Evolutionary conservation across 305 asterid species (phyloP), one percentile per base, ranked within the genome.

Genomic region (Fraxinus sp.): DNA sequence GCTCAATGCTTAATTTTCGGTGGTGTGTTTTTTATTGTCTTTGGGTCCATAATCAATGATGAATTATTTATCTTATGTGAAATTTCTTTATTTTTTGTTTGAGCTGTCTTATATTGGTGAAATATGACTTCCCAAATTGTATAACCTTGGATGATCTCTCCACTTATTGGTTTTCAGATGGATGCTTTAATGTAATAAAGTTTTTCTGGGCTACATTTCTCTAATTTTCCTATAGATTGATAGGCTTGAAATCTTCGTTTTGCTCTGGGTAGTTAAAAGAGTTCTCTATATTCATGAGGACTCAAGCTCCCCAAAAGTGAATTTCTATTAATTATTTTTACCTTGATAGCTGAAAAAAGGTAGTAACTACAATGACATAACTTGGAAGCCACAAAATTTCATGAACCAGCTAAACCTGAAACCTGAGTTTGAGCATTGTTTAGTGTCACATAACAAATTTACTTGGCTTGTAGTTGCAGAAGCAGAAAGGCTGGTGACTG

Each of bases 1-100:
- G 41, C 24, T 46, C 33, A 78, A 83, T 79, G 57, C 79, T 82
- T 70, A 70, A 70, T 11, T 70, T 70, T 70, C 30, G 24, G 37
- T 78, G 74, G 20, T 46, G 64, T 46, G 52, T 66, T 79, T 77
- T 81, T n/a, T 76, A 77, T 76, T 11, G 7, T 24, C 1, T 52
- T 62, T 52, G 9, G 80, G 24, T 49, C 35, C 72, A 55, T 71
- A 32, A 26, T n/a, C 59, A 64, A 55, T 80, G 35, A 76, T 80
- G 35, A 73, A 28, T 68, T 37, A 26, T 73, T 79, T 70, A 8
- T 70, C 49, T 75, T 68, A 39, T 66, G 14, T 78, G 75, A 28
- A 28, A 11, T 70, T 30, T 22, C 72, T 70, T 8, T 70, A 70
- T 30, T 10, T 28, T 11, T 68, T 26, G 36, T 28, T 68, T 68